These are phyloP conservation scores for Elaeis guineensis DNA, from an alignment of 176 grass and related monocot genomes.

Conservation along the genomic window DNA sequence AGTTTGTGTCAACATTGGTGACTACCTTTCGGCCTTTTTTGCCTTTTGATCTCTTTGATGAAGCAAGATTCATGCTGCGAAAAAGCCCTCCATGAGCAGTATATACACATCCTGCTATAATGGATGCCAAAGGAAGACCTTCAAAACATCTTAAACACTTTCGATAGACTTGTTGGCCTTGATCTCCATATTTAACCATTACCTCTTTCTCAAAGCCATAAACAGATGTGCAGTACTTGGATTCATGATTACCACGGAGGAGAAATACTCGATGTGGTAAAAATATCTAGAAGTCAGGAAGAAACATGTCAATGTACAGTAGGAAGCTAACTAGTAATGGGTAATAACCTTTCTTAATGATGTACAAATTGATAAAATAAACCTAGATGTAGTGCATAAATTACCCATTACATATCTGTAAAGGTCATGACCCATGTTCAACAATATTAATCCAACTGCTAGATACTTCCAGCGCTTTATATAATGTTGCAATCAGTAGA, in stretches of 20 bases:
- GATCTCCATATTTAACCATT: conserved; percentile 67
- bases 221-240: conserved; percentile 93
- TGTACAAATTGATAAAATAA: too few species aligned
- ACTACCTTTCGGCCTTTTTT: conserved; percentile 53
- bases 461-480: too few species aligned
- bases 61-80: conserved; percentile 35
- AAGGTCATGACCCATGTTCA: too few species aligned
- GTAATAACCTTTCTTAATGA: too few species aligned
- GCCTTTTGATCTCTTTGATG: conserved; percentile 52
- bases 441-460: too few species aligned
- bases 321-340: neutral
- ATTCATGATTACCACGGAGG: conserved; percentile 89
- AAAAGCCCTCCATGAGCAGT: conserved; percentile 95
- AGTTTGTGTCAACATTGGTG: conserved; percentile 16
- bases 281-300: conserved; percentile 45
- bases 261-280: conserved; percentile 70
- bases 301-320: conserved; percentile 1
- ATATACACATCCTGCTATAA: conserved; percentile 84
- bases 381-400: too few species aligned
- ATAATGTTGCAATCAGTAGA: too few species aligned
- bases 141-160: conserved; percentile 95
- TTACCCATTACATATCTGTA: too few species aligned
- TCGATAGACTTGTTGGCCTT: conserved; percentile 72
- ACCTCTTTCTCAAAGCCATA: conserved; percentile 95
- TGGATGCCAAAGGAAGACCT: conserved; percentile 84